Conservation (phyloP, 2,329 filamentous ascomycete species). For the Fusarium fracticaudum region DNA sequence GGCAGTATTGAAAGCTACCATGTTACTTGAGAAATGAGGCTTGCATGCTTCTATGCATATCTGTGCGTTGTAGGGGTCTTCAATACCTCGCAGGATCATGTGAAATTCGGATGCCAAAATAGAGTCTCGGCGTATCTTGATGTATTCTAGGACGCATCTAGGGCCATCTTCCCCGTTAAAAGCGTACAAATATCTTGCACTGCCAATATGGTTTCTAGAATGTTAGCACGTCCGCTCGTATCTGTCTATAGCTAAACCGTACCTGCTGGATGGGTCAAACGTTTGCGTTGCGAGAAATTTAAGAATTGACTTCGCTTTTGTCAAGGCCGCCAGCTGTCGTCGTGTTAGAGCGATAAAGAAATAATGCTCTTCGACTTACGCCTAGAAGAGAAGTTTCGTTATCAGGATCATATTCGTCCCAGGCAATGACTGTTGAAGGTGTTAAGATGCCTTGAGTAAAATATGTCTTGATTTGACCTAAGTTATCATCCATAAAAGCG, state of each 20-base stretch:
- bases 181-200: not conserved
- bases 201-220: not conserved
- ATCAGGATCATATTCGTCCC: not conserved
- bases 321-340: not conserved
- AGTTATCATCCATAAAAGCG: accelerated
- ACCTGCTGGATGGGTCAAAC: not conserved
- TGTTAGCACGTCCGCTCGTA: not conserved
- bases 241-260: not conserved
- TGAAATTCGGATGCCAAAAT: not conserved
- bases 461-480: not conserved
- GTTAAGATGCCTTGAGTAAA: not conserved
- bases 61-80: not conserved
- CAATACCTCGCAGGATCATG: not conserved
- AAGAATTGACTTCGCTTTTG: not conserved
- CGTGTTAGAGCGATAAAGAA: accelerated
- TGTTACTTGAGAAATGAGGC: not conserved
- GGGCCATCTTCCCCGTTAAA: not conserved
- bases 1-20: not conserved
- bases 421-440: not conserved
- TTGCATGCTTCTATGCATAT: not conserved
- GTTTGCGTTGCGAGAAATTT: not conserved
- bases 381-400: not conserved
- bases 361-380: not conserved
- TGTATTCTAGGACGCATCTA: not conserved
- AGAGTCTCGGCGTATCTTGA: not conserved